A percentile compares a stretch with the other conserved stretches of the same genome.
These are phyloP conservation scores for Misopates orontium DNA, from an alignment of 257 asterid species.

Conservation along the genomic window DNA sequence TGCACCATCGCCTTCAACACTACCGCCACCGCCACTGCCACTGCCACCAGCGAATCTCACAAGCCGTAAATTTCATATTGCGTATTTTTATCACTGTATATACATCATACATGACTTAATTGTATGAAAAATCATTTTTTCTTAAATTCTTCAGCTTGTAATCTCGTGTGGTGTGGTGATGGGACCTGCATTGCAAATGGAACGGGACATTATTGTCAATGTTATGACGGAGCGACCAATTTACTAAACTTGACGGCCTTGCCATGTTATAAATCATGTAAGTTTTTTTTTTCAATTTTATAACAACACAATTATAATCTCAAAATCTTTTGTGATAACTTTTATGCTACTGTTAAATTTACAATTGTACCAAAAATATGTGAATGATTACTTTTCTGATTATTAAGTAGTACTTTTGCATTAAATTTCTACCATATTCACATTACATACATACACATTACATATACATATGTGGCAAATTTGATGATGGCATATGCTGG, in stretches of 20 bases:
- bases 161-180: constrained; percentile 52
- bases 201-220: constrained; percentile 37
- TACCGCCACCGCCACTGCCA: constrained; percentile 24
- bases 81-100: neutral
- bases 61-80: constrained; percentile 23
- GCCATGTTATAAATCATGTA: constrained; percentile 48
- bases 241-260: constrained; percentile 27
- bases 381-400: too few relatives aligned
- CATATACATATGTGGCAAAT: too few relatives aligned
- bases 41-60: constrained; percentile 14
- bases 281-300: constrained; percentile 7
- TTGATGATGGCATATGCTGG: too few relatives aligned
- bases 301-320: too few relatives aligned
- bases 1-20: neutral
- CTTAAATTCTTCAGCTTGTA: constrained; percentile 39
- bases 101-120: neutral
- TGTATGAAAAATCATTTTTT: neutral
- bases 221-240: constrained; percentile 42
- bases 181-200: constrained; percentile 46
- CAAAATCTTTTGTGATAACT: neutral
- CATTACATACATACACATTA: too few relatives aligned
- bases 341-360: too few relatives aligned
- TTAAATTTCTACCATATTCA: too few relatives aligned
- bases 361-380: too few relatives aligned
- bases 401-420: too few relatives aligned